Evolutionary conservation across 176 grass and related monocot genomes (phyloP), one percentile per base, ranked within the genome.

Genomic region (Metroxylon sagu): DNA sequence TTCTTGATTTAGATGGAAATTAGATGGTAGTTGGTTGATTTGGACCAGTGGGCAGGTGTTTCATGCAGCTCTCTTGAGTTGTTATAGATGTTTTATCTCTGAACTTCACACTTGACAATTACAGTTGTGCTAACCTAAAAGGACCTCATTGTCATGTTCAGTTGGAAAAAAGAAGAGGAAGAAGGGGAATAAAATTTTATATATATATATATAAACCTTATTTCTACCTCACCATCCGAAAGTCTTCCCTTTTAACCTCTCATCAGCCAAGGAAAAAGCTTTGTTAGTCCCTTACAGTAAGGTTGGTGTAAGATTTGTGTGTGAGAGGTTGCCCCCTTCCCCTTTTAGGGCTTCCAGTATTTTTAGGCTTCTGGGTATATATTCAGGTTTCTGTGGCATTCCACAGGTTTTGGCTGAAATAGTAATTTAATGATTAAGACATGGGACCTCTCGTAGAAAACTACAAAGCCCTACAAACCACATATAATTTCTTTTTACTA

Each of bases 81-180:
- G n/a, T 8, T 19, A 21, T 28, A 65, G 77, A 74, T 70, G 74
- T 60, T 66, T 81, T 74, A 81, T 73, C 72, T 57, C 54, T 71
- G 66, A 71, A 27, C 57, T 67, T 67, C 53, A 60, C 73, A 80
- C 77, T 85, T 81, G 77, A 80, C 72, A 54, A 72, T 62, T 26
- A 71, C 76, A 27, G 59, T 66, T 81, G 69, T 66, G 69, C 78
- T 77, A 86, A 74, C 69, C 67, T 48, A 65, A 70, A 66, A 73
- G 74, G 69, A 74, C 28, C 31, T 81, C 59, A 35, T 68, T 82
- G 70, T 48, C 65, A 25, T 82, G 66, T 60, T 51, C 74, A 82
- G 61, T 43, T 12, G 12, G 12, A 43, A 43, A 43, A 12, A 43
- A 43, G 35, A 2, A 68, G 10, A 2, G 8, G 66, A 74, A 43